phyloP scores from a whole-genome alignment of 1,139 yeast species.

The Nakaseomyces kungkrabaensis region DNA sequence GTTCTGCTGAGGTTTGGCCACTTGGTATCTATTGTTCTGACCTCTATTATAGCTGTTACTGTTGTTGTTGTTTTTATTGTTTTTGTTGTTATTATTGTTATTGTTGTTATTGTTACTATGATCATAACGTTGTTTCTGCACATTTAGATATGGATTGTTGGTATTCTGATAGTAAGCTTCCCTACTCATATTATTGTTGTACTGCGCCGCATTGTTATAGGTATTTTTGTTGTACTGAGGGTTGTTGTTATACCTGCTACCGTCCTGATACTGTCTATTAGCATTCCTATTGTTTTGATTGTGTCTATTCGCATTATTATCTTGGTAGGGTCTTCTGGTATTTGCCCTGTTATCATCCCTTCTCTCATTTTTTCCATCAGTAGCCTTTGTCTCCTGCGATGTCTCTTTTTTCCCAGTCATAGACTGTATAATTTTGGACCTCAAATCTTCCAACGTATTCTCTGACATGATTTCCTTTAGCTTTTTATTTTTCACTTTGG shows the following conservation, averaged over 20 bases:
- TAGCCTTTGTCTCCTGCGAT: not conserved
- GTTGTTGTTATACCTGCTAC: not conserved
- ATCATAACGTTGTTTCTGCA: not conserved
- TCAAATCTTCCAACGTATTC: constrained; percentile 19
- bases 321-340: too few relatives aligned
- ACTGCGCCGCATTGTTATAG: not conserved
- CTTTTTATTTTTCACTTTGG: too few relatives aligned
- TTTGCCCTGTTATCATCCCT: not conserved
- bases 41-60: not conserved
- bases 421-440: constrained; percentile 24
- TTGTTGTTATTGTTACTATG: not conserved
- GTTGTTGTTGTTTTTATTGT: not conserved
- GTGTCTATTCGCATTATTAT: too few relatives aligned
- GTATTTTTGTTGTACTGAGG: not conserved
- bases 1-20: not conserved
- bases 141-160: not conserved
- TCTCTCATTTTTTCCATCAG: not conserved
- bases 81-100: not conserved
- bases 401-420: constrained; percentile 8
- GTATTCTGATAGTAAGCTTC: not conserved
- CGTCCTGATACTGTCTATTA: not conserved
- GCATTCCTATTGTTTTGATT: not conserved
- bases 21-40: not conserved
- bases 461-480: constrained; percentile 18
- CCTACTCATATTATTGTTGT: constrained; percentile 1